phyloP scores from a whole-genome alignment of 768 basidiomycete species.

The Phlegmacium glaucopus region DNA sequence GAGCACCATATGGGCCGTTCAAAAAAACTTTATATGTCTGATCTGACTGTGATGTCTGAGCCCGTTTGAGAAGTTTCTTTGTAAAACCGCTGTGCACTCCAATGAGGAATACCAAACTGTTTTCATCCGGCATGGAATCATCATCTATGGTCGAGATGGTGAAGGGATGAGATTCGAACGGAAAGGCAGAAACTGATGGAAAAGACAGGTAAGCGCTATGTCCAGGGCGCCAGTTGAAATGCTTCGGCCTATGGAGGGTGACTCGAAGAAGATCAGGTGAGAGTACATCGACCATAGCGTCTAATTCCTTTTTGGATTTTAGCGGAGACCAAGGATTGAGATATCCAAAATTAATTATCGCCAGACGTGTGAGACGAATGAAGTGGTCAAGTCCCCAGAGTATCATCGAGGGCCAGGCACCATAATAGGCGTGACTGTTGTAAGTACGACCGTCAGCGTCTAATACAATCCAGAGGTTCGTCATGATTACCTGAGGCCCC shows the following conservation, averaged over 20 bases:
- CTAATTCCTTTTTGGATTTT: too few relatives aligned
- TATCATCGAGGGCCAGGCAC: too few relatives aligned
- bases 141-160: too few relatives aligned
- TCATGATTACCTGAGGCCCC: constrained; percentile 20
- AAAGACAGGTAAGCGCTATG: constrained; percentile 52
- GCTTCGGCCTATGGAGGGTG: constrained; percentile 34
- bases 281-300: too few relatives aligned
- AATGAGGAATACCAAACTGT: too few relatives aligned
- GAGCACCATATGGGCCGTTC: constrained; percentile 48
- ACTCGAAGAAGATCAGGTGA: constrained; percentile 48
- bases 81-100: constrained; percentile 64
- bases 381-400: constrained; percentile 56
- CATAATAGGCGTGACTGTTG: constrained; percentile 29
- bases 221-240: constrained; percentile 47
- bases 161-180: too few relatives aligned
- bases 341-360: constrained; percentile 41
- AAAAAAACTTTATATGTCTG: constrained; percentile 43
- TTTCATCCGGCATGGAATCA: too few relatives aligned
- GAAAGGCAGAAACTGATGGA: too few relatives aligned
- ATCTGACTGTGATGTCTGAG: constrained; percentile 15
- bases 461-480: too few relatives aligned
- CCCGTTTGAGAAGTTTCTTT: constrained; percentile 37
- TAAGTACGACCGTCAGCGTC: too few relatives aligned
- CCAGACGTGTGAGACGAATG: constrained; percentile 41
- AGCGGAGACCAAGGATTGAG: constrained; percentile 21